Conservation (phyloP, 768 basidiomycete genomes). For the Psilocybe subaeruginosa region DNA sequence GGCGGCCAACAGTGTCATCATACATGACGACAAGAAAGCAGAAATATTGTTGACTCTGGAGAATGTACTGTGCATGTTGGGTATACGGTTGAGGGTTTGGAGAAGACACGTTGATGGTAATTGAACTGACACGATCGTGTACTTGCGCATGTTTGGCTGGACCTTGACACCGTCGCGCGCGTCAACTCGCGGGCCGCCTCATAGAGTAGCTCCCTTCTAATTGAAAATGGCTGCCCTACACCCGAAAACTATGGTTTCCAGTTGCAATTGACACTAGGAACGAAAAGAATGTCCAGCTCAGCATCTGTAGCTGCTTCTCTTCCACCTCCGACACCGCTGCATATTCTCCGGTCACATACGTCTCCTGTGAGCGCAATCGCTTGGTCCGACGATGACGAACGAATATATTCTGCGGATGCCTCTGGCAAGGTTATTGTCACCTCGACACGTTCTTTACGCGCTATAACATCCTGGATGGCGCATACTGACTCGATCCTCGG, state of each 20-base stretch:
- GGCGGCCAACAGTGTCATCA: constrained; percentile 69
- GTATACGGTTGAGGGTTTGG: not conserved
- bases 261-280: not conserved
- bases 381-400: constrained; percentile 73
- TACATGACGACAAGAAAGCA: constrained; percentile 72
- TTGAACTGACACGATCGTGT: constrained; percentile 7
- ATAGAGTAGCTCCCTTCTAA: not conserved
- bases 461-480: constrained; percentile 74
- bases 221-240: not conserved
- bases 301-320: constrained; percentile 13
- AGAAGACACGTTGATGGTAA: constrained; percentile 18
- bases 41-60: constrained; percentile 76
- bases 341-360: constrained; percentile 76
- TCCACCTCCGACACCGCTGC: constrained; percentile 62
- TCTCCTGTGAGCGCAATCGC: constrained; percentile 61
- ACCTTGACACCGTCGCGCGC: constrained; percentile 1
- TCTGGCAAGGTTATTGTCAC: constrained; percentile 79
- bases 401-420: constrained; percentile 86
- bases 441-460: constrained; percentile 75
- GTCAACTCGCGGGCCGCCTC: constrained; percentile 6
- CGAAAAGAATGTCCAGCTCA: not conserved
- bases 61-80: constrained; percentile 68
- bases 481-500: constrained; percentile 81
- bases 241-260: not conserved
- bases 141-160: constrained; percentile 20